These are phyloP conservation scores for Ricinus communis DNA, from an alignment of 345 rosid species.

Conservation along the genomic window DNA sequence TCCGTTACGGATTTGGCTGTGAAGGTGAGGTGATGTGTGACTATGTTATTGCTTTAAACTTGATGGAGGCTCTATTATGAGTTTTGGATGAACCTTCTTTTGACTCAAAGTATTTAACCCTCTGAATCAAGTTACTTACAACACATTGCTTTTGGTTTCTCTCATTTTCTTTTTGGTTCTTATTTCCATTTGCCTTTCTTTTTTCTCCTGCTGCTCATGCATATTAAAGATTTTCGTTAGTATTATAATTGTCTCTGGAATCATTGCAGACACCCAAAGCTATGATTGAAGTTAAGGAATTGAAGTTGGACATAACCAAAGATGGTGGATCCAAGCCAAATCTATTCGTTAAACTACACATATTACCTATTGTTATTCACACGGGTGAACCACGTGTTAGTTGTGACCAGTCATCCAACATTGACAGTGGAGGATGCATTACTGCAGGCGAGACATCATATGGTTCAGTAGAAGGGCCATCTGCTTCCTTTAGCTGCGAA, in stretches of 20 bases:
- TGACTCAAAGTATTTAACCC: background rate
- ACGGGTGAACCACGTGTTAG: constrained; percentile 57
- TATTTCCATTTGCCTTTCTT: background rate
- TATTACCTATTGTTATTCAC: constrained; percentile 65
- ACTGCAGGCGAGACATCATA: constrained; percentile 47
- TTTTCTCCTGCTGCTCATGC: background rate
- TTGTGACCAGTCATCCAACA: constrained; percentile 54
- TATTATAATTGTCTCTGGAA: constrained; percentile 17
- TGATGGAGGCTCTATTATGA: background rate
- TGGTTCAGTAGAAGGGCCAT: constrained; percentile 51
- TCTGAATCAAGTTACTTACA: background rate
- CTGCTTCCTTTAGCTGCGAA: constrained; percentile 75
- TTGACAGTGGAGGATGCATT: constrained; percentile 38
- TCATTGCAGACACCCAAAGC: constrained; percentile 69
- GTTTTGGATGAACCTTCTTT: background rate
- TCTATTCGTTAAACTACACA: constrained; percentile 62
- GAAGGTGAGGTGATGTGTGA: constrained; percentile 53
- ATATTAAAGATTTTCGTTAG: background rate
- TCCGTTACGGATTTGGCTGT: constrained; percentile 79
- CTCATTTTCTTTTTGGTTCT: background rate
- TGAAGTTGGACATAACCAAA: constrained; percentile 69
- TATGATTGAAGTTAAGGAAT: constrained; percentile 66
- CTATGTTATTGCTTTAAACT: background rate
- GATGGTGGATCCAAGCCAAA: constrained; percentile 73
- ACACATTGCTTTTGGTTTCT: background rate